Evolutionary conservation across 2,329 filamentous ascomycete genomes (phyloP).

Genomic region (Neonectria magnoliae): DNA sequence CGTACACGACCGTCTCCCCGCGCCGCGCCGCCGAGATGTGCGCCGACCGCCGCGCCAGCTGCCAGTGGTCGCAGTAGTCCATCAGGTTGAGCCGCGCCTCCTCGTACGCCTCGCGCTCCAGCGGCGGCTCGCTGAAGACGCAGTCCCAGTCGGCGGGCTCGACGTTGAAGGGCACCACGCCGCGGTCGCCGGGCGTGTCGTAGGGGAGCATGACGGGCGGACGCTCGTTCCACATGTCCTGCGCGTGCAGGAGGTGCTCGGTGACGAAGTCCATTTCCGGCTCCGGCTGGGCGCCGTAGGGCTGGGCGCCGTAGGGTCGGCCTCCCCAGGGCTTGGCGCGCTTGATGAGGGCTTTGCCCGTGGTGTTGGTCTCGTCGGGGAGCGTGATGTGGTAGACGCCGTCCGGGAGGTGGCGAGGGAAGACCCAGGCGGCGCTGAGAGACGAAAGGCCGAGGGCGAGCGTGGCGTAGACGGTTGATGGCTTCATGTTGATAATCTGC

Average conservation of each 20-base stretch:
- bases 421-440: conserved; percentile 1
- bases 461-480: not conserved
- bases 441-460: not conserved
- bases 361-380: not conserved
- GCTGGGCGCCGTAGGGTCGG: too few species aligned
- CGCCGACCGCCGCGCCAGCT: not conserved
- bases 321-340: not conserved
- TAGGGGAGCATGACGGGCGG: not conserved
- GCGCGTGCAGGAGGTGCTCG: not conserved
- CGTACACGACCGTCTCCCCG: conserved; percentile 10
- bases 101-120: not conserved
- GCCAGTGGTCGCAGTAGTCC: conserved; percentile 13
- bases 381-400: conserved; percentile 17
- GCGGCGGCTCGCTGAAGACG: conserved; percentile 2
- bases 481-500: not conserved
- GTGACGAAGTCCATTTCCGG: not conserved
- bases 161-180: not conserved
- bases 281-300: not conserved
- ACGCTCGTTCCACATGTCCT: not conserved
- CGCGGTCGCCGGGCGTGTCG: not conserved
- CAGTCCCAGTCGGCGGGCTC: not conserved
- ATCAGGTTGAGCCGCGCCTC: conserved; percentile 7
- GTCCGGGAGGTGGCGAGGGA: conserved; percentile 16
- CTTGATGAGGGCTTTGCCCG: not conserved
- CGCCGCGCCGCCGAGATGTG: conserved; percentile 19